Percentiles rank a stretch among this genome's conserved stretches.
These are phyloP conservation scores for Aquilaria sinensis DNA, from an alignment of 345 rosid species.

Conservation along the genomic window DNA sequence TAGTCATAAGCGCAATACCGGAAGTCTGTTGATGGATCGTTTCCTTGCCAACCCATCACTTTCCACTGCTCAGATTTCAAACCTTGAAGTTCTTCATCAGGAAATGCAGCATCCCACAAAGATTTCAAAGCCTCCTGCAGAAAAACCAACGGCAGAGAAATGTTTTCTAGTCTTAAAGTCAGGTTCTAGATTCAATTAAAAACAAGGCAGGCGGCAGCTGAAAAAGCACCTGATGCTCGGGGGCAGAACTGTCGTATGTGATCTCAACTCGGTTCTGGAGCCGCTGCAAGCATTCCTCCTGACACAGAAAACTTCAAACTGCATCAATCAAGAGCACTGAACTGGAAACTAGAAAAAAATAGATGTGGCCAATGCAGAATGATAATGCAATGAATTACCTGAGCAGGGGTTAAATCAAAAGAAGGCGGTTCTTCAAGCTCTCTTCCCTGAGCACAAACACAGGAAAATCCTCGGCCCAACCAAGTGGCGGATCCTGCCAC, in stretches of 20 bases:
- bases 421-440: constrained; percentile 72
- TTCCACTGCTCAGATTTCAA: constrained; percentile 95
- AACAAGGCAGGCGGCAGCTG: neutral
- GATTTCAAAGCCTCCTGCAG: constrained; percentile 72
- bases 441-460: constrained; percentile 90
- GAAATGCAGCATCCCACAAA: constrained; percentile 78
- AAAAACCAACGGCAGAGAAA: constrained; percentile 14
- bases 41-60: constrained; percentile 99
- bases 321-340: neutral
- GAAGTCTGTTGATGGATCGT: constrained; percentile 96
- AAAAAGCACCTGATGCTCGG: constrained; percentile 58
- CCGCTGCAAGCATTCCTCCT: constrained; percentile 83
- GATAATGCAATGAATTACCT: constrained; percentile 32
- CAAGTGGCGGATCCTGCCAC: constrained; percentile 96
- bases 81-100: constrained; percentile 75
- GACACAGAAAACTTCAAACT: constrained; percentile 9
- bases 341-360: neutral
- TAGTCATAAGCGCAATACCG: constrained; percentile 31
- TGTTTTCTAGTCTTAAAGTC: neutral
- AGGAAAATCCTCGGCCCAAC: constrained; percentile 91
- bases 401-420: constrained; percentile 81
- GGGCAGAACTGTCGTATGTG: constrained; percentile 69
- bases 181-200: neutral
- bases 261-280: constrained; percentile 77
- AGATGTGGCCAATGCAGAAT: neutral